These are phyloP conservation scores for Lathyrus sativus DNA, from an alignment of 306 rosid genomes.

Conservation along the genomic window DNA sequence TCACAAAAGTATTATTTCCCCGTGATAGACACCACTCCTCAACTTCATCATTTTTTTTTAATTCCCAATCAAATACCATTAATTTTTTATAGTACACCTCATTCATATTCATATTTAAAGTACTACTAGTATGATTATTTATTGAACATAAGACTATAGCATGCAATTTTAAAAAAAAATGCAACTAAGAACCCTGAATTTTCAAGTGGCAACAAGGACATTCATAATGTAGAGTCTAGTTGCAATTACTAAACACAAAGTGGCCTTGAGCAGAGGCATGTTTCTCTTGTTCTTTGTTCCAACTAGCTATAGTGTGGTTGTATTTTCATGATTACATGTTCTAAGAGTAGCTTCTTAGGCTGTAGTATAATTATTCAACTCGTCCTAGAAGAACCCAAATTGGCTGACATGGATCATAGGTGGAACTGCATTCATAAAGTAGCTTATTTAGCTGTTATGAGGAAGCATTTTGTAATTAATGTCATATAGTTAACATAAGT, in stretches of 20 bases:
- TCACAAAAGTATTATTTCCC: no score
- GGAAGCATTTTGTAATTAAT: slow-evolving; percentile 31
- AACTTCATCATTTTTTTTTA: no score
- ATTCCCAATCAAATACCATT: no score
- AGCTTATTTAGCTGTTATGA: slow-evolving; percentile 40
- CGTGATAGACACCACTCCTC: no score
- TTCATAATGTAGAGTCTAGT: slow-evolving; percentile 34
- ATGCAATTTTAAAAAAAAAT: background rate
- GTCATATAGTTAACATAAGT: slow-evolving; percentile 30
- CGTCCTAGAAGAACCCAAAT: slow-evolving; percentile 43
- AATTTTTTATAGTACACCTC: background rate
- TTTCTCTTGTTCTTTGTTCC: slow-evolving; percentile 54
- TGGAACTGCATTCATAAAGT: slow-evolving; percentile 40
- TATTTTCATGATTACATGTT: slow-evolving; percentile 47
- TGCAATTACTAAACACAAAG: slow-evolving; percentile 49
- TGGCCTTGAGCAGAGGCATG: slow-evolving; percentile 47
- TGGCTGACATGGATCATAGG: slow-evolving; percentile 44
- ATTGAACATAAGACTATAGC: background rate
- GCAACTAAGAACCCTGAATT: slow-evolving; percentile 27
- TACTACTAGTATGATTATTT: slow-evolving; percentile 1
- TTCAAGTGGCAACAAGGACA: slow-evolving; percentile 33
- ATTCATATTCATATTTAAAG: background rate
- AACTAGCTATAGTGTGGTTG: slow-evolving; percentile 40
- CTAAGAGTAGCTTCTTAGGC: slow-evolving; percentile 41
- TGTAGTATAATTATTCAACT: slow-evolving; percentile 41